Percentiles rank a stretch among this genome's conserved stretches.
These are phyloP conservation scores for Paratinospora sagittata DNA, from an alignment of 164 flowering plant species.

Conservation along the genomic window DNA sequence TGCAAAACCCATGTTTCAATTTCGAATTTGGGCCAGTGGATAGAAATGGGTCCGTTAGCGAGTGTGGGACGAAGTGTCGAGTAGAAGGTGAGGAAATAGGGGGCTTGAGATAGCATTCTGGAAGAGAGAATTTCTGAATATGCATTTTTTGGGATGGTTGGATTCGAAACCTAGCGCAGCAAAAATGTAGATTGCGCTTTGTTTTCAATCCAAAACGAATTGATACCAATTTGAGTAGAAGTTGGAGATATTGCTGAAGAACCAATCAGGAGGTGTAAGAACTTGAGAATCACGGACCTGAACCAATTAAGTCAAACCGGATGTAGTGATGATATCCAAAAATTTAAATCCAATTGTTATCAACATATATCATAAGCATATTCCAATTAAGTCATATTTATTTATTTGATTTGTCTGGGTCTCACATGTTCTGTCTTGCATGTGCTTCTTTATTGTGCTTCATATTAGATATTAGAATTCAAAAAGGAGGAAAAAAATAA, in stretches of 20 bases:
- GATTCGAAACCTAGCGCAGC: neutral
- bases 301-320: too few relatives aligned
- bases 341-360: too few relatives aligned
- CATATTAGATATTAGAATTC: too few relatives aligned
- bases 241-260: neutral
- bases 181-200: neutral
- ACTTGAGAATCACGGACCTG: too few relatives aligned
- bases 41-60: slow-evolving; percentile 7
- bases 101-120: slow-evolving; percentile 11
- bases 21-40: slow-evolving; percentile 2
- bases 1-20: slow-evolving; percentile 27
- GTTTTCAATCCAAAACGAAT: neutral
- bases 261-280: too few relatives aligned
- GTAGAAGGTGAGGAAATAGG: slow-evolving; percentile 7
- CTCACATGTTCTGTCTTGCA: too few relatives aligned
- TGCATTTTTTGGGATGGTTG: slow-evolving; percentile 20
- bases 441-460: too few relatives aligned
- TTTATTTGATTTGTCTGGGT: too few relatives aligned
- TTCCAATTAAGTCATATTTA: too few relatives aligned
- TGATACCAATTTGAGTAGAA: neutral
- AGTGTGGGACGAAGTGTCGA: slow-evolving; percentile 5
- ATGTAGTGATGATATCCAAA: too few relatives aligned
- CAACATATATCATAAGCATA: too few relatives aligned
- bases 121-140: slow-evolving; percentile 17
- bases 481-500: too few relatives aligned